Percentiles rank a stretch among this genome's conserved stretches.
Conservation (phyloP, 2,329 filamentous ascomycete species). For the Bipolaris cookei region DNA sequence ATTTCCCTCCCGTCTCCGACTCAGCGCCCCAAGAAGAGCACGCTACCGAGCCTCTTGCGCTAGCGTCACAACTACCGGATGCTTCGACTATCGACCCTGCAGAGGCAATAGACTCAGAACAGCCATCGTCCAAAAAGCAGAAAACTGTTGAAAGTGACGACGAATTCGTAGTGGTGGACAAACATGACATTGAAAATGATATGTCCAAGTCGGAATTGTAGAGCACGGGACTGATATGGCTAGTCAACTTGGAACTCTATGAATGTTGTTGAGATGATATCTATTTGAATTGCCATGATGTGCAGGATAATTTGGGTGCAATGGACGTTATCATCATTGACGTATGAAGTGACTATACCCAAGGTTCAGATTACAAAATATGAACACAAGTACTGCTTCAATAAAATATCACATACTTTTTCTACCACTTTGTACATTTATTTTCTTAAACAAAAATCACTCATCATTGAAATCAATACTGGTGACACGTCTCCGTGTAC, state of each 20-base stretch:
- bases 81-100: conserved; percentile 56
- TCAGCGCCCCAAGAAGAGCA: conserved; percentile 28
- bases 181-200: conserved; percentile 31
- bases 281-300: neutral
- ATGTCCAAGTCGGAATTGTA: conserved; percentile 23
- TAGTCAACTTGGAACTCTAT: neutral
- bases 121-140: conserved; percentile 54
- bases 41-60: conserved; percentile 36
- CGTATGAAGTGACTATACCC: conserved; percentile 14
- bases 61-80: conserved; percentile 56
- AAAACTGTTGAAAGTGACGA: conserved; percentile 48
- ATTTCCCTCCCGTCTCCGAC: conserved; percentile 43
- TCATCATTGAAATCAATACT: neutral
- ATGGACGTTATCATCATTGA: neutral
- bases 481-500: neutral
- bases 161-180: conserved; percentile 42
- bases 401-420: neutral
- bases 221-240: neutral
- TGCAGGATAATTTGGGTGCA: neutral
- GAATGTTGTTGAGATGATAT: too few relatives aligned
- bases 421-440: neutral
- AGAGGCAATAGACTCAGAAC: conserved; percentile 49
- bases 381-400: neutral
- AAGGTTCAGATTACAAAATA: conserved; percentile 1
- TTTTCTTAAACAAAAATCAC: neutral